These are phyloP conservation scores for Hsuehochloa calcarea DNA, from an alignment of 176 grass and related monocot genomes.

Conservation along the genomic window DNA sequence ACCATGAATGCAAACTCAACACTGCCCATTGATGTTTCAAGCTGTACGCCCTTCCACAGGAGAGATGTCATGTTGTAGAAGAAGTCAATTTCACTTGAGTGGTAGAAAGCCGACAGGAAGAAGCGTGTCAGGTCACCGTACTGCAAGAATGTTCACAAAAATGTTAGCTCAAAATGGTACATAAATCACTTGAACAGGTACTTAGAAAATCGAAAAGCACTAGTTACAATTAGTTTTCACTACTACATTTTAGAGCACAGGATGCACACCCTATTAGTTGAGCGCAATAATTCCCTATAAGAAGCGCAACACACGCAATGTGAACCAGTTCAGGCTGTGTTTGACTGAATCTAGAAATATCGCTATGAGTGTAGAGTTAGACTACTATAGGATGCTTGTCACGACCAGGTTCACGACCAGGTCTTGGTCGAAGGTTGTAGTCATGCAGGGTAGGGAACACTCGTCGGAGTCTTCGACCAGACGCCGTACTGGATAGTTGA, in stretches of 20 bases:
- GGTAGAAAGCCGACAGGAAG: slow-evolving; percentile 90
- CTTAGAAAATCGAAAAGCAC: neutral
- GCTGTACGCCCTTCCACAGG: slow-evolving; percentile 93
- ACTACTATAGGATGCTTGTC: neutral
- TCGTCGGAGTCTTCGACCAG: no score
- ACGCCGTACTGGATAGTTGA: no score
- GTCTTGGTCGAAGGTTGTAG: no score
- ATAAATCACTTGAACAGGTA: neutral
- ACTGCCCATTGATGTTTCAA: slow-evolving; percentile 85
- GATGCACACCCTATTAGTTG: neutral
- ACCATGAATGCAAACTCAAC: slow-evolving; percentile 74
- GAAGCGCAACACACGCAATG: neutral
- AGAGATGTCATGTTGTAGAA: slow-evolving; percentile 98
- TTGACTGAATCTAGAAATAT: neutral
- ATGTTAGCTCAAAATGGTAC: slow-evolving; percentile 5
- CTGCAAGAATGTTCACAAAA: slow-evolving; percentile 46
- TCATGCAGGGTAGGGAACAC: no score
- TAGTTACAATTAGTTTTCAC: neutral
- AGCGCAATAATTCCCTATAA: neutral
- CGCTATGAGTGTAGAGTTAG: neutral
- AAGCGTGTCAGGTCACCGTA: slow-evolving; percentile 70
- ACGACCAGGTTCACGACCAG: no score
- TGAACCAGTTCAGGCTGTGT: neutral
- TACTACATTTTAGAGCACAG: neutral
- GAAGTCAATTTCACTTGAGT: slow-evolving; percentile 68